A percentile compares a stretch with the other conserved stretches of the same genome.
Evolutionary conservation across 805 yeast genomes (phyloP).

Genomic region (Pichia cephalocereana): DNA sequence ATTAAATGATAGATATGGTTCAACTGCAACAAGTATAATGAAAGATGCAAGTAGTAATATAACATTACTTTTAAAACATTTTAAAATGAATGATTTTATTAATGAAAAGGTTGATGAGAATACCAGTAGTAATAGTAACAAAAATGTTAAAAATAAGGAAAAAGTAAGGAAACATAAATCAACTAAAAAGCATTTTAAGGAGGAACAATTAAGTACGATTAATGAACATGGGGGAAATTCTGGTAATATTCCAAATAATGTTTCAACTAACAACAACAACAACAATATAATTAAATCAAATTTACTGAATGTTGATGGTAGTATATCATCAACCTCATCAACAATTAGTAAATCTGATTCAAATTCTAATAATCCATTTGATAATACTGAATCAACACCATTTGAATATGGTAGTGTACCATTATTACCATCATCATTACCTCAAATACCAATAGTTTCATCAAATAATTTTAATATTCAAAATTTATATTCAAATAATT

Average conservation of each 20-base stretch:
- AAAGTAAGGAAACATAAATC: no score
- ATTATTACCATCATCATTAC: not conserved
- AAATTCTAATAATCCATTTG: not conserved
- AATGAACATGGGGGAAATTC: no score
- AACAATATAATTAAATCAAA: no score
- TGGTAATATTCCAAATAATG: no score
- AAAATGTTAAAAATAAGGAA: no score
- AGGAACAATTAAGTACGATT: no score
- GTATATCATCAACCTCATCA: not conserved
- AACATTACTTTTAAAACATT: constrained; percentile 19
- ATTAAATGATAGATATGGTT: constrained; percentile 10
- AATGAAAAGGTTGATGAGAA: not conserved
- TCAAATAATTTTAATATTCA: not conserved
- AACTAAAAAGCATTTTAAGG: no score
- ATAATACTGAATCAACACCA: not conserved
- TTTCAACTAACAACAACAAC: no score
- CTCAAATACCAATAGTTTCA: not conserved
- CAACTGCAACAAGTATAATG: constrained; percentile 22
- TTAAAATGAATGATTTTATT: constrained; percentile 1
- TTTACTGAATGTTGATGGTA: no score
- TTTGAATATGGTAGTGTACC: not conserved
- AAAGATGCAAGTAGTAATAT: constrained; percentile 26
- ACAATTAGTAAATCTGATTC: not conserved
- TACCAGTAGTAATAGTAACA: not conserved
- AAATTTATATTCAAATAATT: no score